Base-by-base conservation (phyloP, 2,329 filamentous ascomycete species). In the Balansia obtecta region DNA sequence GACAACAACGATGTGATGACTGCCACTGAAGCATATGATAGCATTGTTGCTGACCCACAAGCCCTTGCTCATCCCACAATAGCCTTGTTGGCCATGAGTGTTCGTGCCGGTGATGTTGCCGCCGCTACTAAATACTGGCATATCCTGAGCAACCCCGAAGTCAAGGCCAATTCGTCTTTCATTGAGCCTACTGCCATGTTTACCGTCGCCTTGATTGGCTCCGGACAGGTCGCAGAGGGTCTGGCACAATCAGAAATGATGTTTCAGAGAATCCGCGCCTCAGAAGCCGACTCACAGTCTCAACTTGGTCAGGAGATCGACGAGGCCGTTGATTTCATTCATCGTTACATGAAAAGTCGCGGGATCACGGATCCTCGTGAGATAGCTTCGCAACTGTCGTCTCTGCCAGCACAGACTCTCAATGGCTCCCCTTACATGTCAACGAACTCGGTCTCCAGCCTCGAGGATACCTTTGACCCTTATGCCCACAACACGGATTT, bases 151-250 rank as follows among this genome's bases (percentile, higher is more conserved):
- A 76, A 72, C 39, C 75, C 82, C 2, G 76, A 81, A 52, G 74
- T 80, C 60, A 71, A 75, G 48, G 75, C 80, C 34, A 76, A 77
- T 12, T 65, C 75, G 49, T 72, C 81, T 33, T 84, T 94, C 65
- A 85, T 95, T 54, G 89, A 95, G 69, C 86, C 89, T 22, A 85
- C 88, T 12, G 80, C 87, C 51, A 95, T 96, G 88, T 95, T 91
- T 61, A 82, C 86, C 13, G 81, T 95, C 51, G 88, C 89, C 45
- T 74, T 97, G 65, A 85, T 97, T 62, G 86, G 87, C 49, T 88
- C 86, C 55, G 88, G 89, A 41, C 83, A 89, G 60, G 79, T 90
- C 46, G 81, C 84, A n/a, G 87, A 91, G 61, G 93, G 85, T 46
- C 69, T 97, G 52, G 72, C 76, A 12, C 82, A 93, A 63, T 83